Evolutionary conservation across 2,329 filamentous ascomycete species (phyloP).

Genomic region (Beauveria medogensis): DNA sequence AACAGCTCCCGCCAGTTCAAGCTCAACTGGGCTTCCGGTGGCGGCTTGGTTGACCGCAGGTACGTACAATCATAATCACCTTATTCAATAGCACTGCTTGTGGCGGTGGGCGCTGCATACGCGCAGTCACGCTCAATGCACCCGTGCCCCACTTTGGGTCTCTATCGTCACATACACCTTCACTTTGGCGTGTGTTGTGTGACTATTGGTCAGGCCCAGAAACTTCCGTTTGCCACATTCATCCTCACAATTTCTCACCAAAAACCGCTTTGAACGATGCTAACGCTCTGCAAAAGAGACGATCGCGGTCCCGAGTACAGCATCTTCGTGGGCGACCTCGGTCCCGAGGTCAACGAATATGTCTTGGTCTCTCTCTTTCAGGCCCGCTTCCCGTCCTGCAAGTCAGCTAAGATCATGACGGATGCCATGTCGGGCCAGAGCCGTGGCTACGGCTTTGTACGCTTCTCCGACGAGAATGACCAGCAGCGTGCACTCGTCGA

Average conservation of each 20-base stretch:
- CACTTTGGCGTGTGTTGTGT: not conserved
- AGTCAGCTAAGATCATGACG: constrained; percentile 99
- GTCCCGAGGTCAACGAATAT: constrained; percentile 97
- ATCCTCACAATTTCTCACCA: not conserved
- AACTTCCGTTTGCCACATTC: constrained; percentile 1
- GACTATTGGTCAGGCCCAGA: not conserved
- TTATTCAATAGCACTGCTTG: not conserved
- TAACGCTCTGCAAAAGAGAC: constrained; percentile 49
- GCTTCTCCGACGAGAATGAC: constrained; percentile 90
- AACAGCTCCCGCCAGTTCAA: constrained; percentile 96
- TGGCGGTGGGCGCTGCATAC: not conserved
- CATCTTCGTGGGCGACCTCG: constrained; percentile 96
- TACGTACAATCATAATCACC: constrained; percentile 31
- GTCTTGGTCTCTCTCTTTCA: constrained; percentile 96
- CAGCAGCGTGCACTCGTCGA: constrained; percentile 93
- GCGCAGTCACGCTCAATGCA: not conserved
- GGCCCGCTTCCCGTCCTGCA: constrained; percentile 91
- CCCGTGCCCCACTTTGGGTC: constrained; percentile 6
- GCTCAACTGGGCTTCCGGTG: constrained; percentile 97
- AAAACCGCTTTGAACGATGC: not conserved
- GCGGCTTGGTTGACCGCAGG: constrained; percentile 89
- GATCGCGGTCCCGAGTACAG: constrained; percentile 93
- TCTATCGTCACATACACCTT: not conserved
- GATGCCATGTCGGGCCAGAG: constrained; percentile 97
- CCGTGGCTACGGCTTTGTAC: constrained; percentile 94